phyloP scores from a whole-genome alignment of 148 eudicot species.

The Fagopyrum homotropicum region DNA sequence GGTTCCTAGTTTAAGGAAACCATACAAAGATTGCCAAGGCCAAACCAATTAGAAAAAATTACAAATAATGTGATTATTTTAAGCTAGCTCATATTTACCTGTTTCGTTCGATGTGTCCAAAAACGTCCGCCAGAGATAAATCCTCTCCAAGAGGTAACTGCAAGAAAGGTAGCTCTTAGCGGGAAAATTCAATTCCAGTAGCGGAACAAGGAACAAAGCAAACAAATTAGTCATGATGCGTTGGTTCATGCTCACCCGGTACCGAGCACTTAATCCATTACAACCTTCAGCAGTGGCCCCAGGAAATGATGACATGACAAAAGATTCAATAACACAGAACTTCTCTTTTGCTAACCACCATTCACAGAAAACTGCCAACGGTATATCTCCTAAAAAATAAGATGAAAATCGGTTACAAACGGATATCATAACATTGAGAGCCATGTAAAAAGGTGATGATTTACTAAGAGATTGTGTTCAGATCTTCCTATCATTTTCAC shows the following conservation, averaged over 20 bases:
- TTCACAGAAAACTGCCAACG: constrained; percentile 67
- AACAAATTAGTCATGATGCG: background rate
- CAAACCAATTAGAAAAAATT: background rate
- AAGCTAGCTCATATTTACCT: constrained; percentile 33
- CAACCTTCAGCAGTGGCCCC: constrained; percentile 72
- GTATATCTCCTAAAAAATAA: constrained; percentile 59
- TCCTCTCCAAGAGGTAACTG: constrained; percentile 73
- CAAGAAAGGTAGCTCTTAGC: constrained; percentile 2
- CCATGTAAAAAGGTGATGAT: background rate
- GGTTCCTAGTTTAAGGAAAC: constrained; percentile 32
- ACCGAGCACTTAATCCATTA: constrained; percentile 75
- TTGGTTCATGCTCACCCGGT: constrained; percentile 48
- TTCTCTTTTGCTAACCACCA: constrained; percentile 92
- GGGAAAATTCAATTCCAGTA: background rate
- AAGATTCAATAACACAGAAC: constrained; percentile 54
- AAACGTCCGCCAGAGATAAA: constrained; percentile 84
- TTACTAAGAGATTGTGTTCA: too few relatives aligned
- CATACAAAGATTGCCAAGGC: background rate
- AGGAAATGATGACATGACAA: constrained; percentile 70
- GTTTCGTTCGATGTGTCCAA: constrained; percentile 89
- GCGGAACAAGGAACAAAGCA: background rate
- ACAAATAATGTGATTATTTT: background rate
- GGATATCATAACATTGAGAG: background rate
- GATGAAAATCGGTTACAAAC: background rate
- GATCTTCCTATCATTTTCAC: too few relatives aligned